Conservation (phyloP, 2,329 filamentous ascomycete genomes). For the Acephala macrosclerotiorum region DNA sequence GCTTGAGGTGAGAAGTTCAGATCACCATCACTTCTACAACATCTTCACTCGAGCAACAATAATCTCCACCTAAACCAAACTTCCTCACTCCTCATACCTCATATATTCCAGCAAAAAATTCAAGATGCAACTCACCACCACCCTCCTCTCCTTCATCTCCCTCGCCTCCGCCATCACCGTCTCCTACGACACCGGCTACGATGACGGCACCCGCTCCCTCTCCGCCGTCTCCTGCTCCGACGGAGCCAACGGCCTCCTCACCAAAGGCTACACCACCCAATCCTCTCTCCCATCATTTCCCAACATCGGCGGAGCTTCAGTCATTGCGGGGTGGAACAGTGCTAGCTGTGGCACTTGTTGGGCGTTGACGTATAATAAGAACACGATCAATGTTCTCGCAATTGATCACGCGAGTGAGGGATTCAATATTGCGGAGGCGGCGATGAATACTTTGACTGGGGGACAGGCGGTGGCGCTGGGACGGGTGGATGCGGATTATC, state of each 20-base stretch:
- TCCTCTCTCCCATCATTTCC: constrained; percentile 58
- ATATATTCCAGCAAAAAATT: constrained; percentile 1
- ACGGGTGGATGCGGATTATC: constrained; percentile 57
- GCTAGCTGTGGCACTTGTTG: constrained; percentile 67
- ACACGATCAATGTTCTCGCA: constrained; percentile 61
- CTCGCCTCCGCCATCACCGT: constrained; percentile 55
- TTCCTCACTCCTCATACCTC: not conserved
- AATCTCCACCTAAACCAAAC: not conserved
- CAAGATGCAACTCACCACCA: constrained; percentile 55
- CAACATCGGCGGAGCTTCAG: constrained; percentile 61
- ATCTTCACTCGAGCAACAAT: not conserved
- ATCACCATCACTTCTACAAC: not conserved
- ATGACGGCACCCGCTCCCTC: constrained; percentile 63
- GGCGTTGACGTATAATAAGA: constrained; percentile 58
- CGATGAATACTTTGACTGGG: constrained; percentile 63
- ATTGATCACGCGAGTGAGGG: constrained; percentile 59
- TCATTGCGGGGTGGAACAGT: constrained; percentile 61
- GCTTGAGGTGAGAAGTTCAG: not conserved
- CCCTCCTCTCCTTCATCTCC: constrained; percentile 49
- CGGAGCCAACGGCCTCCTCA: constrained; percentile 70
- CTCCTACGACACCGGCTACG: constrained; percentile 77
- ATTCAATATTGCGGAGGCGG: constrained; percentile 64
- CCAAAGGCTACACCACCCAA: constrained; percentile 59
- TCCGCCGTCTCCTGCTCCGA: constrained; percentile 70
- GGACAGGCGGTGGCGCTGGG: constrained; percentile 58